Evolutionary conservation across 768 basidiomycete species (phyloP).

Genomic region (Lepiota brunneoincarnata): DNA sequence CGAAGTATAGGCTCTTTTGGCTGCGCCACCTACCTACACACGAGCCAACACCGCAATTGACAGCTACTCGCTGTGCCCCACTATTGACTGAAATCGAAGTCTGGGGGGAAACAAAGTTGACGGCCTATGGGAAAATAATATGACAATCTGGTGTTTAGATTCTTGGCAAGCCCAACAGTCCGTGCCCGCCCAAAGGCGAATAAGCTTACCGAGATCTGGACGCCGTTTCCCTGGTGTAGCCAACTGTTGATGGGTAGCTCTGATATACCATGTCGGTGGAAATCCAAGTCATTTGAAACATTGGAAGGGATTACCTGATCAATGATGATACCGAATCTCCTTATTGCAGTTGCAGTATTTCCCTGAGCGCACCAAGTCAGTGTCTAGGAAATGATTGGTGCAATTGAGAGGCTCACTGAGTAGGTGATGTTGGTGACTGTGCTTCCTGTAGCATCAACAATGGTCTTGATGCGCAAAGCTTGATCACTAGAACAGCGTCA

Average conservation of each 20-base stretch:
- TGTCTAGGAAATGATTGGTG: background rate
- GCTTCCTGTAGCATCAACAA: conserved; percentile 40
- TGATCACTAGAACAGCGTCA: conserved; percentile 33
- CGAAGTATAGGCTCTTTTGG: background rate
- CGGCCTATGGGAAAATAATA: conserved; percentile 29
- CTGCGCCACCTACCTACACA: conserved; percentile 40
- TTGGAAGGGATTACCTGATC: conserved; percentile 40
- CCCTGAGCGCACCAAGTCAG: conserved; percentile 25
- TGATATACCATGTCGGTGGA: conserved; percentile 19
- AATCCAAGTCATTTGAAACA: background rate
- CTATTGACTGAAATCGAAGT: conserved; percentile 41
- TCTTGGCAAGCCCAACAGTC: too few relatives aligned
- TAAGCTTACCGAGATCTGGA: conserved; percentile 49
- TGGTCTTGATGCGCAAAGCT: conserved; percentile 63
- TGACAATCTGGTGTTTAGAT: too few relatives aligned
- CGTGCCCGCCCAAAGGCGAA: background rate
- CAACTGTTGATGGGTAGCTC: conserved; percentile 54
- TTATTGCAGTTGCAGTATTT: conserved; percentile 50
- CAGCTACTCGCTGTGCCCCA: conserved; percentile 43
- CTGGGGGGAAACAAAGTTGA: conserved; percentile 43
- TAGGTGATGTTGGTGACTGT: conserved; percentile 50
- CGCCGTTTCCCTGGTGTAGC: conserved; percentile 56
- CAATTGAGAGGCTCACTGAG: conserved; percentile 28
- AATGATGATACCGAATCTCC: conserved; percentile 54
- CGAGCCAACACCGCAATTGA: conserved; percentile 53